These are phyloP conservation scores for Nitzschia inconspicua DNA, from an alignment of 108 stramenopile species.

Conservation along the genomic window DNA sequence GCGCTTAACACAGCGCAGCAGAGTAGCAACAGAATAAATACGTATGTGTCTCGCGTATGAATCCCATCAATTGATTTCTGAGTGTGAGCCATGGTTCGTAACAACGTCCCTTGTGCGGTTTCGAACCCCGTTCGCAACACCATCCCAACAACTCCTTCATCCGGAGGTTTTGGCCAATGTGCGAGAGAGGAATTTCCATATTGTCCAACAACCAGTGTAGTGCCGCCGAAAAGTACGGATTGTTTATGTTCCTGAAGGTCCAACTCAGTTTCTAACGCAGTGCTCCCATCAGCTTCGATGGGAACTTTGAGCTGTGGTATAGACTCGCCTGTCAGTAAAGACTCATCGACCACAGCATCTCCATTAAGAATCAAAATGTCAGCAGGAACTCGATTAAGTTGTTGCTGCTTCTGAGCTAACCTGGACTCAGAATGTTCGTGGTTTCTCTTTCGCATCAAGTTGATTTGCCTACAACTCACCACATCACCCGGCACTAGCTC, in stretches of 20 bases:
- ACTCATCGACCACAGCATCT: conserved; percentile 92
- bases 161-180: conserved; percentile 33
- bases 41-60: conserved; percentile 83
- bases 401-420: conserved; percentile 25
- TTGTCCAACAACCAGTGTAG: conserved; percentile 58
- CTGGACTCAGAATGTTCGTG: conserved; percentile 2
- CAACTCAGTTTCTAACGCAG: conserved; percentile 19
- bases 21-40: conserved; percentile 85
- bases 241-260: conserved; percentile 63
- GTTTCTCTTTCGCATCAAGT: background rate
- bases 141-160: conserved; percentile 78
- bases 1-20: conserved; percentile 86
- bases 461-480: conserved; percentile 47
- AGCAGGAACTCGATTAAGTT: conserved; percentile 66
- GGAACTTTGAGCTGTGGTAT: conserved; percentile 89
- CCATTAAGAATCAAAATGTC: conserved; percentile 90
- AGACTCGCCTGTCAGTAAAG: conserved; percentile 96
- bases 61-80: conserved; percentile 63
- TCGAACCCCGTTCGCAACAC: conserved; percentile 95
- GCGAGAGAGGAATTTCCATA: conserved; percentile 39
- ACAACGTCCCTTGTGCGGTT: conserved; percentile 88
- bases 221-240: conserved; percentile 85
- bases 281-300: conserved; percentile 17
- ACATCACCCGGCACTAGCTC: conserved; percentile 93
- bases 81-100: conserved; percentile 92